These are phyloP conservation scores for Aspergillus coremiiformis DNA, from an alignment of 495 filamentous ascomycete species.

Conservation along the genomic window DNA sequence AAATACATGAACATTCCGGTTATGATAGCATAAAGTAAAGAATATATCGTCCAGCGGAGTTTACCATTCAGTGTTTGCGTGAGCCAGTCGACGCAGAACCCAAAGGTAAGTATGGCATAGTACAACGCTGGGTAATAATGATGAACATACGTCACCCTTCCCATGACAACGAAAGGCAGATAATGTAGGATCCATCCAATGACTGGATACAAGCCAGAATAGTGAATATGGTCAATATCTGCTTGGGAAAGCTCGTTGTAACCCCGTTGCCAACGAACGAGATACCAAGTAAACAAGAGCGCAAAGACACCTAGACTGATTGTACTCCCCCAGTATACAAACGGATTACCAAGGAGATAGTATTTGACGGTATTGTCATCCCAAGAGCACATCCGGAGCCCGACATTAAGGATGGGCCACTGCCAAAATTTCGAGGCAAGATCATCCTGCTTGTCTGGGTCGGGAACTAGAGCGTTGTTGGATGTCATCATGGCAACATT, in stretches of 20 bases:
- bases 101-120: conserved; percentile 85
- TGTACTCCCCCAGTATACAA: conserved; percentile 94
- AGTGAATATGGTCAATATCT: conserved; percentile 90
- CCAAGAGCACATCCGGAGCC: conserved; percentile 97
- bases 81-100: conserved; percentile 83
- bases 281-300: conserved; percentile 70
- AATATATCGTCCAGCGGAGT: conserved; percentile 56
- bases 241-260: conserved; percentile 71
- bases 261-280: conserved; percentile 92
- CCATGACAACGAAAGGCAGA: conserved; percentile 93
- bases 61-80: conserved; percentile 54
- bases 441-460: conserved; percentile 98
- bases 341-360: conserved; percentile 93
- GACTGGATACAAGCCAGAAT: conserved; percentile 82
- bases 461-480: conserved; percentile 95
- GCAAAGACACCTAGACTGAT: conserved; percentile 65
- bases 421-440: conserved; percentile 97
- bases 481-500: conserved; percentile 99
- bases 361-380: conserved; percentile 94
- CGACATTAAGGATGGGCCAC: conserved; percentile 93
- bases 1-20: conserved; percentile 83
- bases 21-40: conserved; percentile 59
- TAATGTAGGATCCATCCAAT: conserved; percentile 96
- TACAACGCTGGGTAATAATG: conserved; percentile 99
- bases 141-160: conserved; percentile 96